Percentiles rank a stretch among this genome's conserved stretches.
These are phyloP conservation scores for Boletus barrowsii DNA, from an alignment of 768 basidiomycete species.

Conservation along the genomic window DNA sequence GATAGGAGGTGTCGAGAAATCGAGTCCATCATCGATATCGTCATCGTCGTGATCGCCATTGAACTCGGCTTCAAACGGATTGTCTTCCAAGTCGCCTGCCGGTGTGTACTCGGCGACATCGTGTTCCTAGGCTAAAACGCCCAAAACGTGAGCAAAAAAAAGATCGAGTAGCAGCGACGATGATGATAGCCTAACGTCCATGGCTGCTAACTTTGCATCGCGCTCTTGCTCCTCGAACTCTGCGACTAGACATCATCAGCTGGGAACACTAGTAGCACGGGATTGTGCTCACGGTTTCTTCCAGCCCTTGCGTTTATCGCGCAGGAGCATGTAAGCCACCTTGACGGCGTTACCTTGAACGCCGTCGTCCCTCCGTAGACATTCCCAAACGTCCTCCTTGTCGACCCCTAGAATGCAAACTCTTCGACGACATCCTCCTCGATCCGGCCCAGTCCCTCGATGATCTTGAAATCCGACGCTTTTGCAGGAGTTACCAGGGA, in stretches of 20 bases:
- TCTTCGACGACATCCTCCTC: constrained; percentile 85
- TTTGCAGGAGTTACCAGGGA: constrained; percentile 69
- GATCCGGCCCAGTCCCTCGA: constrained; percentile 89
- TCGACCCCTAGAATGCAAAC: constrained; percentile 65
- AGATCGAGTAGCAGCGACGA: not conserved
- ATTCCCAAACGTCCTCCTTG: constrained; percentile 85
- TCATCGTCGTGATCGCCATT: constrained; percentile 42
- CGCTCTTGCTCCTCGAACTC: constrained; percentile 84
- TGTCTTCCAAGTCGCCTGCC: constrained; percentile 61
- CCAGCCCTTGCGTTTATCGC: constrained; percentile 85
- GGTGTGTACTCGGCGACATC: constrained; percentile 62
- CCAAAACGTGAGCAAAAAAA: constrained; percentile 1
- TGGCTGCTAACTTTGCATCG: constrained; percentile 71
- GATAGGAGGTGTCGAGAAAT: constrained; percentile 42
- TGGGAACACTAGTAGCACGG: not conserved
- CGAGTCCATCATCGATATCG: constrained; percentile 55
- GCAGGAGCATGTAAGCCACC: constrained; percentile 90
- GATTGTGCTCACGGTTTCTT: constrained; percentile 66
- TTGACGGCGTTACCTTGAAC: constrained; percentile 89
- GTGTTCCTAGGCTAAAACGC: constrained; percentile 60
- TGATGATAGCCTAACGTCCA: constrained; percentile 64
- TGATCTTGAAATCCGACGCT: constrained; percentile 73
- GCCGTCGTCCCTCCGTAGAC: constrained; percentile 78
- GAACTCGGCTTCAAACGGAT: constrained; percentile 81
- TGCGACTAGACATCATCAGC: constrained; percentile 48